Conservation (phyloP, 257 asterid genomes). For the Coffea eugenioides region DNA sequence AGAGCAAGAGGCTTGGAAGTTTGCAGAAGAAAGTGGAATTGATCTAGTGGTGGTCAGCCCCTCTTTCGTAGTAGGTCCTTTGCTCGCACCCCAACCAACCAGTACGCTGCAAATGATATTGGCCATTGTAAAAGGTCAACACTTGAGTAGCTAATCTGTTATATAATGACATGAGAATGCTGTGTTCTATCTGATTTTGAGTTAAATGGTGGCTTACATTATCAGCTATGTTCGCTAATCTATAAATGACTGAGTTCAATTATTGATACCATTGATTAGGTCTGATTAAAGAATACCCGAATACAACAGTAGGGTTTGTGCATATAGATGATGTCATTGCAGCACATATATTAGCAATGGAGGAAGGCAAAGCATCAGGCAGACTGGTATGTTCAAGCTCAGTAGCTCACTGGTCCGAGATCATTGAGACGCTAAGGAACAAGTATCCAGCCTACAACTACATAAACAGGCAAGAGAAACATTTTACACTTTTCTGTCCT, state of each 20-base stretch:
- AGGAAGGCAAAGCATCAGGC: slow-evolving; percentile 63
- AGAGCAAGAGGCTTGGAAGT: slow-evolving; percentile 79
- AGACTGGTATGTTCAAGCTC: slow-evolving; percentile 73
- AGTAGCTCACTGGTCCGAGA: slow-evolving; percentile 84
- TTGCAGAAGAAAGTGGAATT: slow-evolving; percentile 58
- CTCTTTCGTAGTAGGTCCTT: slow-evolving; percentile 81
- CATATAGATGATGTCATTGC: slow-evolving; percentile 88
- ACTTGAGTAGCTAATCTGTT: not conserved
- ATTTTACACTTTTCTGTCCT: not conserved
- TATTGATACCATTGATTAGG: slow-evolving; percentile 31
- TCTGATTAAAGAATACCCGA: slow-evolving; percentile 61
- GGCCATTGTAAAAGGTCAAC: slow-evolving; percentile 58
- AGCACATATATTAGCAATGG: slow-evolving; percentile 90
- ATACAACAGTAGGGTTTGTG: slow-evolving; percentile 69
- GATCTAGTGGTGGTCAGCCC: slow-evolving; percentile 87
- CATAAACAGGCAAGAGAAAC: slow-evolving; percentile 50
- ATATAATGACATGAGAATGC: not conserved
- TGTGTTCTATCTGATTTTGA: not conserved
- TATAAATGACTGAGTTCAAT: not conserved
- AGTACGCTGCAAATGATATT: slow-evolving; percentile 61
- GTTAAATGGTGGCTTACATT: too few species aligned
- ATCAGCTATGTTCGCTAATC: too few species aligned
- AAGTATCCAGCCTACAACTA: slow-evolving; percentile 75
- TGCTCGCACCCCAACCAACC: slow-evolving; percentile 86
- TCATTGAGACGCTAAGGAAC: slow-evolving; percentile 57